Percentiles rank a stretch among this genome's conserved stretches.
Evolutionary conservation across 2,329 filamentous ascomycete genomes (phyloP).

Genomic region (Hypoxylon rubiginosum): DNA sequence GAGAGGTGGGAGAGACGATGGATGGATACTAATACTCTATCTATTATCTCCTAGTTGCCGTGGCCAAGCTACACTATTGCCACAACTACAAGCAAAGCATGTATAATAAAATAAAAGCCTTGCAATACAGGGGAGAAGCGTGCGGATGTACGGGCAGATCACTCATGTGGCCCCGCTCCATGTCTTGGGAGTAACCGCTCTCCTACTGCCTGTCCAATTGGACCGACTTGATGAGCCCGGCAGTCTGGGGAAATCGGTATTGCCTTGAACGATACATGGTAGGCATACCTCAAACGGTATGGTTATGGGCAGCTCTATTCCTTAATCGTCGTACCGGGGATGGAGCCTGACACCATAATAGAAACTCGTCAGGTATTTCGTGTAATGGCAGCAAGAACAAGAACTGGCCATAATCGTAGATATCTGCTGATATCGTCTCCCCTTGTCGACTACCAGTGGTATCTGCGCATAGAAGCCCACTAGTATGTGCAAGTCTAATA

Average conservation of each 20-base stretch:
- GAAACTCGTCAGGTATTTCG: conserved; percentile 12
- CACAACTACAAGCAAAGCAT: conserved; percentile 41
- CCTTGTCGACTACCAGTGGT: neutral
- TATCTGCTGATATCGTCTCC: neutral
- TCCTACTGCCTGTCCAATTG: conserved; percentile 40
- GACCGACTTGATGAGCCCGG: conserved; percentile 34
- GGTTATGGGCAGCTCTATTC: conserved; percentile 14
- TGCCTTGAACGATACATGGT: conserved; percentile 20
- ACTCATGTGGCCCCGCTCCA: conserved; percentile 49
- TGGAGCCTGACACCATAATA: conserved; percentile 4
- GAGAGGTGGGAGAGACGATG: conserved; percentile 34
- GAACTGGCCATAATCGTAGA: conserved; percentile 1
- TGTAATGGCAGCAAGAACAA: conserved; percentile 9
- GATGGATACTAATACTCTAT: conserved; percentile 41
- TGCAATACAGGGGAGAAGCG: conserved; percentile 49
- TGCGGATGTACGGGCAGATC: conserved; percentile 50
- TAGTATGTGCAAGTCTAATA: neutral
- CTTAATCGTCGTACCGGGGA: conserved; percentile 8
- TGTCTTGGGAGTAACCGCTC: conserved; percentile 45
- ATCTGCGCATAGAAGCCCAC: neutral
- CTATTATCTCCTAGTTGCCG: conserved; percentile 40
- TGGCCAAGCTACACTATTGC: conserved; percentile 43
- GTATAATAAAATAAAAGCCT: conserved; percentile 46
- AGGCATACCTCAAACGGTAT: conserved; percentile 4
- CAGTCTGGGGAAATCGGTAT: conserved; percentile 34